Conservation (phyloP, 257 asterid species). For the Ilex aquifolium region DNA sequence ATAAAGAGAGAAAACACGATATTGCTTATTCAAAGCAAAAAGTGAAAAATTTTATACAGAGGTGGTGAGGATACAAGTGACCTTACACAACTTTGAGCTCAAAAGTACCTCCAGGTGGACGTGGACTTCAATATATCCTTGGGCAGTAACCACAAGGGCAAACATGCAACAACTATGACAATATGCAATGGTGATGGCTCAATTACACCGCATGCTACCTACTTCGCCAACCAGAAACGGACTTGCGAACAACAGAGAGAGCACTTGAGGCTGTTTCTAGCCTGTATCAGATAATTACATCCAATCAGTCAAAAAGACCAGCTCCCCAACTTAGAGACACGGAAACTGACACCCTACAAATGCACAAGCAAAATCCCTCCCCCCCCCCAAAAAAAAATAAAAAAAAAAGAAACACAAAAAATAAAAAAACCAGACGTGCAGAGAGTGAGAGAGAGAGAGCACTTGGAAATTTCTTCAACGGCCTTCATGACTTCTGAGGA, state of each 20-base stretch:
- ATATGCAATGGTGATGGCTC: too few relatives aligned
- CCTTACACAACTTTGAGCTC: too few relatives aligned
- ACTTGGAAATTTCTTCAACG: constrained; percentile 28
- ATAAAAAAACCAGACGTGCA: neutral
- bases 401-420: neutral
- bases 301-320: neutral
- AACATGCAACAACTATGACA: too few relatives aligned
- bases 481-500: constrained; percentile 21
- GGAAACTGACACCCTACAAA: neutral
- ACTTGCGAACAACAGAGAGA: constrained; percentile 11
- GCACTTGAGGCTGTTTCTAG: constrained; percentile 18
- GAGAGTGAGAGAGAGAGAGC: constrained; percentile 11
- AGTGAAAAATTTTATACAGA: too few relatives aligned
- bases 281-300: constrained; percentile 11
- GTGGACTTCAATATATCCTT: too few relatives aligned
- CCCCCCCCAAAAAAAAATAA: too few relatives aligned
- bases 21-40: too few relatives aligned
- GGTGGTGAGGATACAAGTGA: too few relatives aligned
- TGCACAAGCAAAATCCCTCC: too few relatives aligned
- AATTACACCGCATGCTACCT: constrained; percentile 6
- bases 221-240: constrained; percentile 26
- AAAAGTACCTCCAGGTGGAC: too few relatives aligned
- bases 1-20: too few relatives aligned
- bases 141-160: too few relatives aligned
- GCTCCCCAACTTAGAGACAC: neutral